phyloP scores from a whole-genome alignment of 495 filamentous ascomycete genomes.

The Aspergillus nidulans region DNA sequence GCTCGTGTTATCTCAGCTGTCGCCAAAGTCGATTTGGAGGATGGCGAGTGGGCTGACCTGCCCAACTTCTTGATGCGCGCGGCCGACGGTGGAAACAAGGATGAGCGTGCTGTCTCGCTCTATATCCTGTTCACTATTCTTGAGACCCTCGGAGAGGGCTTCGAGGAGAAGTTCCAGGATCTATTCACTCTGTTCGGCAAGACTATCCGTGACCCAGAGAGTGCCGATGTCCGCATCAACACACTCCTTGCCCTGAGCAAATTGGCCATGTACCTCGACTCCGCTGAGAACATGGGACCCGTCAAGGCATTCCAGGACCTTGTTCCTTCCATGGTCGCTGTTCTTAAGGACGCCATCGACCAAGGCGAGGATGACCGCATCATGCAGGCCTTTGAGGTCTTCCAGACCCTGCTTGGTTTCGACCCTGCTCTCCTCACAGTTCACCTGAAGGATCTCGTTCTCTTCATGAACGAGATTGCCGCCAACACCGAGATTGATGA shows the following conservation, averaged over 20 bases:
- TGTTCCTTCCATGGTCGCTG: slow-evolving; percentile 82
- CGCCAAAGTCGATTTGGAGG: slow-evolving; percentile 78
- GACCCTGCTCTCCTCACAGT: slow-evolving; percentile 76
- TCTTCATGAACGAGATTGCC: slow-evolving; percentile 90
- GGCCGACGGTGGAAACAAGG: slow-evolving; percentile 62
- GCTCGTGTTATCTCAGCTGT: slow-evolving; percentile 84
- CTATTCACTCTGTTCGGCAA: slow-evolving; percentile 79
- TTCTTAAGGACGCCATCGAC: slow-evolving; percentile 78
- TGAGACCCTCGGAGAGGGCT: slow-evolving; percentile 74
- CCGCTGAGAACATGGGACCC: slow-evolving; percentile 71
- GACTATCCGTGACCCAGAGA: slow-evolving; percentile 88
- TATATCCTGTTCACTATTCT: slow-evolving; percentile 91
- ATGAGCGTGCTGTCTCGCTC: slow-evolving; percentile 81
- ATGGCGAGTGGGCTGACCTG: slow-evolving; percentile 82
- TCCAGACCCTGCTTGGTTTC: slow-evolving; percentile 90
- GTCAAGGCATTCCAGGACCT: slow-evolving; percentile 69
- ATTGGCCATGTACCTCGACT: slow-evolving; percentile 80
- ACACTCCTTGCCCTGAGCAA: slow-evolving; percentile 89
- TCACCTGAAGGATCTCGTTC: slow-evolving; percentile 85
- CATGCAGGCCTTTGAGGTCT: slow-evolving; percentile 91
- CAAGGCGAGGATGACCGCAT: slow-evolving; percentile 76
- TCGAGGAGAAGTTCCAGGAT: slow-evolving; percentile 69
- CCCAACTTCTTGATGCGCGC: slow-evolving; percentile 70
- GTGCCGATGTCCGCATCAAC: slow-evolving; percentile 86
- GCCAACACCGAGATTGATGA: slow-evolving; percentile 70